Conservation (phyloP, 2,329 filamentous ascomycete genomes). For the Neoarthrinium moseri region DNA sequence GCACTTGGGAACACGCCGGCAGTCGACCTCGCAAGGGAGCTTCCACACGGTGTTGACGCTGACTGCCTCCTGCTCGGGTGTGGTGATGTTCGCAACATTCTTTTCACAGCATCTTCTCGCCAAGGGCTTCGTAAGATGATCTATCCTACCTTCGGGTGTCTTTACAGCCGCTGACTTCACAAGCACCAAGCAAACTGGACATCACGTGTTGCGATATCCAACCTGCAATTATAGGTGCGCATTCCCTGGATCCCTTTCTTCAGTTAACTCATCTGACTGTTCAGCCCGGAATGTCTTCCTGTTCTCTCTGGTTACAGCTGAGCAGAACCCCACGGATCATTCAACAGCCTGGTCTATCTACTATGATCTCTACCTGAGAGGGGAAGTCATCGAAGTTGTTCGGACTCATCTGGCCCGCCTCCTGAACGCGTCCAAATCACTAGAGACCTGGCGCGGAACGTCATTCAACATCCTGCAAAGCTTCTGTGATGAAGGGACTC, state of each 20-base stretch:
- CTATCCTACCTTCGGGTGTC: too few species aligned
- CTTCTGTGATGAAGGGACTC: conserved; percentile 48
- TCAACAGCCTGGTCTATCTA: conserved; percentile 52
- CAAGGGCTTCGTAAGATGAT: too few species aligned
- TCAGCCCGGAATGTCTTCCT: conserved; percentile 55
- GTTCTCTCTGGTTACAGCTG: conserved; percentile 49
- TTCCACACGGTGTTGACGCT: too few species aligned
- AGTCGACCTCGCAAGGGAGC: too few species aligned
- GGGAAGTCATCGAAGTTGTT: conserved; percentile 34
- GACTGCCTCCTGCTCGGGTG: neutral
- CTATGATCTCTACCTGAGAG: conserved; percentile 49
- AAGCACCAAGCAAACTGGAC: too few species aligned
- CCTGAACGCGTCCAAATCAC: conserved; percentile 30
- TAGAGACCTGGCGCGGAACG: conserved; percentile 42
- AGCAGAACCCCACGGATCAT: conserved; percentile 19
- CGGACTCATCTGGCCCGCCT: conserved; percentile 43
- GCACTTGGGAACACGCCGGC: too few species aligned
- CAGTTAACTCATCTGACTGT: conserved; percentile 8
- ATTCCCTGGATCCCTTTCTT: neutral
- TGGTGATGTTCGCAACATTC: conserved; percentile 1
- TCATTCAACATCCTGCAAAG: conserved; percentile 42
- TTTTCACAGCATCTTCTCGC: too few species aligned
- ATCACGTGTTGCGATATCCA: conserved; percentile 57
- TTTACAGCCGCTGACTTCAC: too few species aligned
- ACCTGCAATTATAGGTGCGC: conserved; percentile 47